Evolutionary conservation across 2,329 filamentous ascomycete species (phyloP), one percentile per base, ranked within the genome.

Genomic region (Claviceps sp.): DNA sequence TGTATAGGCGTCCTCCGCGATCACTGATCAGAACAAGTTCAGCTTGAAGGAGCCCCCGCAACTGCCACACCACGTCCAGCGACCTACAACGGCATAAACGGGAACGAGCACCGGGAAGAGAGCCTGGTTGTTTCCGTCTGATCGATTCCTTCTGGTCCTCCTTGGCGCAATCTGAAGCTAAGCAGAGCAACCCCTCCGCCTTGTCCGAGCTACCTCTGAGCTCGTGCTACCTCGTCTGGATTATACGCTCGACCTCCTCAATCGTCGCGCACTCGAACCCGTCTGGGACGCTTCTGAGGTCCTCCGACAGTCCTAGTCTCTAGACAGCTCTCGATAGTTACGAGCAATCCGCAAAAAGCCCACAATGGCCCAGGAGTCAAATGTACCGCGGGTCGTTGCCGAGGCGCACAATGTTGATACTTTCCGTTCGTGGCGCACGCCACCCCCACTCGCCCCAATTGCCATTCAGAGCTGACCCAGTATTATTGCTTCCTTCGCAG

Each of bases 351-450:
- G 9, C 30, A 34, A 34, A 4, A 9, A 1, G 30, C 30, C 3
- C 41, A 62, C 56, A 55, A 78, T 79, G 76, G 70, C 70, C 62
- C 69, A 63, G 56, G 67, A 68, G 53, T 58, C 67, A 57, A 60
- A 59, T 73, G 66, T 63, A 61, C 59, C 78, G 76, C 47, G 82
- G 61, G 85, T 89, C 62, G 85, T 89, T 62, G 75, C 76, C 55
- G 86, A 89, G 74, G 84, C 85, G 63, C 85, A 89, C 68, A 71
- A 82, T 64, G 84, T 89, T 60, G 82, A 87, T 68, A 89, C 85
- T 20, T 88, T 73, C 63, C 78, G 80, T 84, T 70, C 75, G 79
- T 50, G 51, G 52, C 37, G 36, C 38, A 20, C 11, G 42, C 30
- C 18, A 45, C 7, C 8, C 43, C 24, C 42, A 11, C 22, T 14